phyloP scores from a whole-genome alignment of 257 asterid genomes.

The Cinchona pubescens region DNA sequence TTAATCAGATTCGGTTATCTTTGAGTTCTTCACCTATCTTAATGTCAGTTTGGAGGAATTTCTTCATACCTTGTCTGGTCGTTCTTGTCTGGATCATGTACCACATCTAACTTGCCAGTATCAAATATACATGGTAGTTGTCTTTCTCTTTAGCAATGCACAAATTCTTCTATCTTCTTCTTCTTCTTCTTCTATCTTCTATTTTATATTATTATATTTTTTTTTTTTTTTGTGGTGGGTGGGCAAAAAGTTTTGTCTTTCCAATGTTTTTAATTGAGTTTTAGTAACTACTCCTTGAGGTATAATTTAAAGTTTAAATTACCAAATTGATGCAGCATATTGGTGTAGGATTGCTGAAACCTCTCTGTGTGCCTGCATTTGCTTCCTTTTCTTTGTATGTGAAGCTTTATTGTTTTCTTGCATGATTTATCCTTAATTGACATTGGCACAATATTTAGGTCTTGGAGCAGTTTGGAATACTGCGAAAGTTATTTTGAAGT shows the following conservation, averaged over 20 bases:
- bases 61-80: background rate
- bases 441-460: slow-evolving; percentile 40
- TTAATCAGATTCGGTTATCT: background rate
- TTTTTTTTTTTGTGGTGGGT: too few relatives aligned
- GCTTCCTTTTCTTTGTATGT: background rate
- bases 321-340: background rate
- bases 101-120: background rate
- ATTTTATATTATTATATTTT: too few relatives aligned
- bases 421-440: background rate
- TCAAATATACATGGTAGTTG: background rate
- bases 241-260: background rate
- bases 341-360: background rate
- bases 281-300: background rate
- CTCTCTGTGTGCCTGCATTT: background rate
- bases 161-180: background rate
- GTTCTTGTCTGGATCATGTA: background rate
- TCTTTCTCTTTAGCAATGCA: background rate
- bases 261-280: background rate
- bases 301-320: background rate
- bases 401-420: background rate
- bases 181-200: background rate
- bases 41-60: background rate
- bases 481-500: too few relatives aligned
- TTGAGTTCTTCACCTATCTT: background rate
- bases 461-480: slow-evolving; percentile 99